phyloP scores from a whole-genome alignment of 108 stramenopile genomes.

The Nannochloropsis granulata region DNA sequence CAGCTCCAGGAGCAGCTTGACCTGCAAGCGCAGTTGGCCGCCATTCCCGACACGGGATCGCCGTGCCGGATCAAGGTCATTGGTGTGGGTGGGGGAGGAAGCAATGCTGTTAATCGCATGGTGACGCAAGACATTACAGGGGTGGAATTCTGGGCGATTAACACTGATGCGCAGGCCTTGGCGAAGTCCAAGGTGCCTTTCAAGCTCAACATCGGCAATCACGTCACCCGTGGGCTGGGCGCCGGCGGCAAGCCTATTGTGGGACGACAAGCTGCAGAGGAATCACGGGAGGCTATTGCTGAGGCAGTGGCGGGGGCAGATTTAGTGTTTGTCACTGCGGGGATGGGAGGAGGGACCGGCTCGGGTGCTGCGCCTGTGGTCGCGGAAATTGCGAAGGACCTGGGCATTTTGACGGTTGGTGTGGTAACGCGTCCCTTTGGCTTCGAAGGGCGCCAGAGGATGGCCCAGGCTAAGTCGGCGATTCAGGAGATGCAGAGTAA shows the following conservation, averaged over 20 bases:
- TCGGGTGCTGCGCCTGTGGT: slow-evolving; percentile 59
- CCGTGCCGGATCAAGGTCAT: slow-evolving; percentile 43
- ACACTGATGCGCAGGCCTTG: slow-evolving; percentile 50
- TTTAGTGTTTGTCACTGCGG: slow-evolving; percentile 61
- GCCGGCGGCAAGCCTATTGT: slow-evolving; percentile 46
- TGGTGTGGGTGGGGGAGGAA: slow-evolving; percentile 54
- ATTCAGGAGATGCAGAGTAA: slow-evolving; percentile 41
- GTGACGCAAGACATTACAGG: slow-evolving; percentile 30
- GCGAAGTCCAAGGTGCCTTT: slow-evolving; percentile 38
- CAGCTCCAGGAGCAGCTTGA: not conserved
- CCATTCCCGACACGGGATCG: not conserved
- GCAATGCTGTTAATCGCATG: slow-evolving; percentile 50
- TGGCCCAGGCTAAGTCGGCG: slow-evolving; percentile 43
- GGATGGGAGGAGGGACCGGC: slow-evolving; percentile 65
- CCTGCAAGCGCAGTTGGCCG: not conserved
- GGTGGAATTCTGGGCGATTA: slow-evolving; percentile 50
- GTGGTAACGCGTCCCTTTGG: slow-evolving; percentile 63
- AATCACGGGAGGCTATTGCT: slow-evolving; percentile 37
- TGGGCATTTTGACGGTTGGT: slow-evolving; percentile 57
- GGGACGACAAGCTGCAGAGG: slow-evolving; percentile 37
- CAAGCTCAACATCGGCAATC: slow-evolving; percentile 41
- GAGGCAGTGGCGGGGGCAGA: slow-evolving; percentile 40
- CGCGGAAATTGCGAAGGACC: slow-evolving; percentile 28
- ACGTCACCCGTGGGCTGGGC: slow-evolving; percentile 44
- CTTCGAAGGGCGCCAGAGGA: slow-evolving; percentile 53